Evolutionary conservation across 345 rosid species (phyloP).

Genomic region (Gossypium australe): DNA sequence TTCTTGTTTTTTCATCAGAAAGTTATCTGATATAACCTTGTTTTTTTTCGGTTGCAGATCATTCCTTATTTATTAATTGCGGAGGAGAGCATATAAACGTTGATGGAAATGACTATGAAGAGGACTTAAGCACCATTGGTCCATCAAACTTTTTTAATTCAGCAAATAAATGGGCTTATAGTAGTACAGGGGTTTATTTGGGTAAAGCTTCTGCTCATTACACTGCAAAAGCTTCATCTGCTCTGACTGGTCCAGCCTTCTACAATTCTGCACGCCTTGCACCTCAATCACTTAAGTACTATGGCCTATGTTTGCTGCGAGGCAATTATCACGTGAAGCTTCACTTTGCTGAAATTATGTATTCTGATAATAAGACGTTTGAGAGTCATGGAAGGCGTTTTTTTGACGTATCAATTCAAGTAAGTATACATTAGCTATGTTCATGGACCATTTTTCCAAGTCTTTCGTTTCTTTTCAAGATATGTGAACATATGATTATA

Average conservation of each 20-base stretch:
- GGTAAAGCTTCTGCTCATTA: neutral
- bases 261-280: conserved; percentile 67
- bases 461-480: neutral
- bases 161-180: conserved; percentile 56
- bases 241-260: conserved; percentile 25
- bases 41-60: conserved; percentile 30
- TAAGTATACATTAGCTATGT: conserved; percentile 23
- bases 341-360: conserved; percentile 90
- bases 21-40: neutral
- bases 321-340: conserved; percentile 64
- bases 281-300: conserved; percentile 73
- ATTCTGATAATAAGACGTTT: conserved; percentile 38
- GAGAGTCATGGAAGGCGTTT: conserved; percentile 62
- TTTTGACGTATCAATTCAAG: conserved; percentile 80
- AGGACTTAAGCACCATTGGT: conserved; percentile 37
- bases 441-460: neutral
- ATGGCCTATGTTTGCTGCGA: conserved; percentile 56
- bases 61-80: conserved; percentile 71
- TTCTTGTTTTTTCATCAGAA: neutral
- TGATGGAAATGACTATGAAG: conserved; percentile 38
- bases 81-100: conserved; percentile 37
- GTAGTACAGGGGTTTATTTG: conserved; percentile 60
- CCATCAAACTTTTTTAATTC: conserved; percentile 30
- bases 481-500: neutral
- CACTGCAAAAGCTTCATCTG: conserved; percentile 25